These are phyloP conservation scores for Phaseolus coccineus DNA, from an alignment of 331 rosid genomes.

Conservation along the genomic window DNA sequence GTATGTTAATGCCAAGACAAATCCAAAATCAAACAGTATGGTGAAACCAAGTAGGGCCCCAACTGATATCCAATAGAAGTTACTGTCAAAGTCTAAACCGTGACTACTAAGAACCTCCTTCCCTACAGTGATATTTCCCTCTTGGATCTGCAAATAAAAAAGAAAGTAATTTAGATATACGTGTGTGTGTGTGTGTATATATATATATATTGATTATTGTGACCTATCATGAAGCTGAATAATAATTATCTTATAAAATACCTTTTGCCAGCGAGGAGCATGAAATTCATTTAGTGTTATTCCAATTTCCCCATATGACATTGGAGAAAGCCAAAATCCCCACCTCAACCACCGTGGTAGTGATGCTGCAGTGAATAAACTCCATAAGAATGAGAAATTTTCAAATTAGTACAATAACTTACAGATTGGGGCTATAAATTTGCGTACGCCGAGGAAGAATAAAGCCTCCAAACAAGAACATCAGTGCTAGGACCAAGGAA, in stretches of 20 bases:
- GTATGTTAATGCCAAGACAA: constrained; percentile 73
- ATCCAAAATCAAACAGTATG: constrained; percentile 68
- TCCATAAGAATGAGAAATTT: constrained; percentile 39
- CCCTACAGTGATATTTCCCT: constrained; percentile 65
- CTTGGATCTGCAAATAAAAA: constrained; percentile 53
- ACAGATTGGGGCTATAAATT: background rate
- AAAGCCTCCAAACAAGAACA: constrained; percentile 88
- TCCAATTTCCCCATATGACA: constrained; percentile 86
- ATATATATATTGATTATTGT: background rate
- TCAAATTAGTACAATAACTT: constrained; percentile 4
- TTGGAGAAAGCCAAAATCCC: constrained; percentile 90
- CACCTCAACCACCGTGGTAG: constrained; percentile 81
- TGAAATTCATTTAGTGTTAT: constrained; percentile 73
- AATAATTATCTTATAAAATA: constrained; percentile 39
- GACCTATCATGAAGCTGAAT: constrained; percentile 23
- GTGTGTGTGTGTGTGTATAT: background rate
- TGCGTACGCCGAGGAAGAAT: constrained; percentile 73
- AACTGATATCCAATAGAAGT: constrained; percentile 78
- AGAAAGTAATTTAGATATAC: constrained; percentile 5
- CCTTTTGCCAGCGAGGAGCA: constrained; percentile 93
- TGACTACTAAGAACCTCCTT: constrained; percentile 59
- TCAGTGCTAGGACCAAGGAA: constrained; percentile 55
- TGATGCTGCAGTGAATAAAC: constrained; percentile 67
- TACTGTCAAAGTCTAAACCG: constrained; percentile 69
- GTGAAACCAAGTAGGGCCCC: constrained; percentile 76